Evolutionary conservation across 2,329 filamentous ascomycete species (phyloP), one percentile per base, ranked within the genome.

Genomic region (Juglanconis juglandina): DNA sequence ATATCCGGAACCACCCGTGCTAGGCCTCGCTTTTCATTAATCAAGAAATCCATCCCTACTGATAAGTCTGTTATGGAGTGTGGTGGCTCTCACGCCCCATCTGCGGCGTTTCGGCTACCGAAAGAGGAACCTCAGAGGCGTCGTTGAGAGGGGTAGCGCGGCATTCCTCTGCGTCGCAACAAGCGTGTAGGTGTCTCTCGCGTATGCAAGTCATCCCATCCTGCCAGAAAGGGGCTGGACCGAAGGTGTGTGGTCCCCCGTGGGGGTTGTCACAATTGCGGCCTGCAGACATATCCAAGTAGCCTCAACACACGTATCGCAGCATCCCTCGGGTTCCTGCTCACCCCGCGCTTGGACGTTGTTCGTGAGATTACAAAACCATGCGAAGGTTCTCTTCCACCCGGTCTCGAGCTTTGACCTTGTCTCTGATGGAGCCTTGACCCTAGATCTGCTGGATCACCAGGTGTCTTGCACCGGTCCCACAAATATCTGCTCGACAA

Each of bases 151-250:
- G 56, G 55, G 55, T 50, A 57, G 47, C 34, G 53, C 47, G 46
- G 55, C 55, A 44, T 11, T 8, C n/a, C 39, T 13, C 17, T 46
- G 55, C 49, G 46, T 47, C 47, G 47, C 49, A 32, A 41, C 14
- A 51, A 47, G 32, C 32, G n/a, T 39, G 34, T 11, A 24, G 14
- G 13, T 41, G n/a, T 35, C 17, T 32, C 13, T 42, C 24, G 50
- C 44, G 57, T 35, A 49, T 59, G 51, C 57, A 59, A 59, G 57
- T 51, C 57, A 59, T 59, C 44, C 33, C 47, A 59, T 59, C 57
- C 57, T 59, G 57, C 57, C 57, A 34, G 51, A 59, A 59, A 8
- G 37, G 52, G 57, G 44, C 37, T 50, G 46, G 51, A 44, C 57
- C 57, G 57, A 44, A 10, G 6, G 46, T 50, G 52, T 17, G 55